A percentile compares a stretch with the other conserved stretches of the same genome.
Conservation (phyloP, 2,329 filamentous ascomycete species). For the Colletotrichum liaoningense region DNA sequence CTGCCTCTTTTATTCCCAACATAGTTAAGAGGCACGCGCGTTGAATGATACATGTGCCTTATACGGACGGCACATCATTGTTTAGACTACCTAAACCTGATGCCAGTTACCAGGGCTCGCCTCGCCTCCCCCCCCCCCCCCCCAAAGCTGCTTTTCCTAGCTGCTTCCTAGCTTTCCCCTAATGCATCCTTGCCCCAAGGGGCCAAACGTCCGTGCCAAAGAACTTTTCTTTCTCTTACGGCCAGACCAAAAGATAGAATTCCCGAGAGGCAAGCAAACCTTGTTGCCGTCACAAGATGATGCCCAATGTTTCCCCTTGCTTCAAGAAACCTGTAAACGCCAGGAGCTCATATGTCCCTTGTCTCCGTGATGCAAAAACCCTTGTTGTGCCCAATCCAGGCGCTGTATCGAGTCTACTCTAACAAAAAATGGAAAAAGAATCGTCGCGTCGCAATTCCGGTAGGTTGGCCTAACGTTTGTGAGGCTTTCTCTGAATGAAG, state of each 20-base stretch:
- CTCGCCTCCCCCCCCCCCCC: background rate
- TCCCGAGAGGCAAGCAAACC: background rate
- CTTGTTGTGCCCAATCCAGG: slow-evolving; percentile 1
- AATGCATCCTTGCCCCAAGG: background rate
- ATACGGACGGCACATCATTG: background rate
- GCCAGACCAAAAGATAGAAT: slow-evolving; percentile 16
- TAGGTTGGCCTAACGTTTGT: slow-evolving; percentile 31
- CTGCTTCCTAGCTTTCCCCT: background rate
- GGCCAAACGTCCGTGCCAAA: background rate
- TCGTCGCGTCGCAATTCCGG: slow-evolving; percentile 13
- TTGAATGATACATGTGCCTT: background rate
- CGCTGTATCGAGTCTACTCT: slow-evolving; percentile 24
- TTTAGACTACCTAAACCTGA: background rate
- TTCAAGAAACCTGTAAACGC: slow-evolving; percentile 28
- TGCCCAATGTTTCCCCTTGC: slow-evolving; percentile 12
- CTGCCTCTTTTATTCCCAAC: background rate
- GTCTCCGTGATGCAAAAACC: slow-evolving; percentile 22
- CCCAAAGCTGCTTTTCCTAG: background rate
- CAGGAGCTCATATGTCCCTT: slow-evolving; percentile 20
- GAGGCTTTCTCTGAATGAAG: slow-evolving; percentile 55
- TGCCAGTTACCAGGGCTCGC: background rate
- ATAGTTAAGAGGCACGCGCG: too few species aligned
- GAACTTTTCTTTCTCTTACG: background rate
- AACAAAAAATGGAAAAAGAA: slow-evolving; percentile 14
- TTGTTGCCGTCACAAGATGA: slow-evolving; percentile 15